These are phyloP conservation scores for Rutstroemia sp. DNA, from an alignment of 2,329 filamentous ascomycete species.

Conservation along the genomic window DNA sequence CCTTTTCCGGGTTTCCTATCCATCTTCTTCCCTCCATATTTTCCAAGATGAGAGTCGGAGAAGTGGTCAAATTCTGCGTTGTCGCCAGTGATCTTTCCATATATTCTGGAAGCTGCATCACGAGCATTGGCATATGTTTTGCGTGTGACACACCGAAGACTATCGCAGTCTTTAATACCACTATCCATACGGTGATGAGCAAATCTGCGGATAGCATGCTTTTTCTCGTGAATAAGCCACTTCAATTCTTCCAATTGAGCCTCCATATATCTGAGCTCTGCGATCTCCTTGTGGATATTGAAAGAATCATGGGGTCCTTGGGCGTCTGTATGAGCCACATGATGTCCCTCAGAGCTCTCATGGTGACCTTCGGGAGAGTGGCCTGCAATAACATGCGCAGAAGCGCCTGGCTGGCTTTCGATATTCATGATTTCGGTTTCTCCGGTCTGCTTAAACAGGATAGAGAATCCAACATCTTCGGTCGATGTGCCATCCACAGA, in stretches of 20 bases:
- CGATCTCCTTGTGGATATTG: slow-evolving; percentile 36
- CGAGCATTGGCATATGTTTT: slow-evolving; percentile 28
- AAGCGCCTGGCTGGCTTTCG: slow-evolving; percentile 33
- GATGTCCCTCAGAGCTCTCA: not conserved
- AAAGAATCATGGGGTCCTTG: slow-evolving; percentile 7
- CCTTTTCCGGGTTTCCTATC: not conserved
- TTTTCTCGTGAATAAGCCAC: slow-evolving; percentile 36
- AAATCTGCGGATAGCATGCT: slow-evolving; percentile 27
- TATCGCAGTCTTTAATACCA: slow-evolving; percentile 33
- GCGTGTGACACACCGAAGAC: slow-evolving; percentile 36
- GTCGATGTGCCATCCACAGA: slow-evolving; percentile 36
- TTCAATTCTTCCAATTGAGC: slow-evolving; percentile 36
- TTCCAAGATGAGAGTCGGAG: not conserved
- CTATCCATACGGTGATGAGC: slow-evolving; percentile 32
- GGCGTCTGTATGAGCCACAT: not conserved
- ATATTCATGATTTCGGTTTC: slow-evolving; percentile 37
- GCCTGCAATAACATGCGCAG: slow-evolving; percentile 19
- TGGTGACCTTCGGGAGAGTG: slow-evolving; percentile 15
- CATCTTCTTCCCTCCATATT: slow-evolving; percentile 6
- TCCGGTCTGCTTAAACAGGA: slow-evolving; percentile 40
- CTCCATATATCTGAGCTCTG: slow-evolving; percentile 38
- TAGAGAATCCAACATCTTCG: slow-evolving; percentile 34
- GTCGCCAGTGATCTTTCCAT: slow-evolving; percentile 23
- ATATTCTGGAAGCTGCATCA: slow-evolving; percentile 31
- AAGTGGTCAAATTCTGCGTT: slow-evolving; percentile 9